Evolutionary conservation across 176 grass and related monocot genomes (phyloP), one percentile per base, ranked within the genome.

Genomic region (maize (Zea mays)): DNA sequence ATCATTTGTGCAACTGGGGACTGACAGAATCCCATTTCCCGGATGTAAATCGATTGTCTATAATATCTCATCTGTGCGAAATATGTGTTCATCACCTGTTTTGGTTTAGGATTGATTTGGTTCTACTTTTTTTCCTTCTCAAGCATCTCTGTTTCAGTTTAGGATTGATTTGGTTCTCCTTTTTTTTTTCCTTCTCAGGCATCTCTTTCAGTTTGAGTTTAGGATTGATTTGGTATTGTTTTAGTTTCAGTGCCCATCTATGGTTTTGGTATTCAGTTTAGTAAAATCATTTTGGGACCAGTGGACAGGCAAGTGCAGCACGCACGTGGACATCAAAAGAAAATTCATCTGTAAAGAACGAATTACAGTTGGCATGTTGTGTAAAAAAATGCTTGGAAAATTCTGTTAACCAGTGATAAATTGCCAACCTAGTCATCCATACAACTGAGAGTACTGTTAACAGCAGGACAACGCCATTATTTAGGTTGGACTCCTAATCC

Each of bases 11-110:
- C 40, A 58, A 45, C 59, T 73, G 27, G 46, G 71, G 84, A 64
- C 37, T 87, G 74, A 57, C 45, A 68, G 4, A 3, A 66, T 50
- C 61, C 58, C 60, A 8, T 51, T 87, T 83, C 20, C 11, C 1
- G 20, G 61, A 79, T 83, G 68, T 83, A 79, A 73, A 79, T 52
- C 67, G 60, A 44, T 51, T 73, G n/a, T n/a, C n/a, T n/a, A n/a
- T n/a, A n/a, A n/a, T n/a, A n/a, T n/a, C n/a, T n/a, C n/a, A n/a
- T n/a, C n/a, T n/a, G n/a, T n/a, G n/a, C n/a, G n/a, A n/a, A n/a
- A n/a, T n/a, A n/a, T n/a, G n/a, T n/a, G n/a, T n/a, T n/a, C n/a
- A n/a, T n/a, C n/a, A n/a, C n/a, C n/a, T n/a, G n/a, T n/a, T n/a
- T n/a, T n/a, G n/a, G n/a, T n/a, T n/a, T n/a, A n/a, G n/a, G n/a